Evolutionary conservation across 129 eudicot species (phyloP).

Genomic region (Gnaphalium uliginosum): DNA sequence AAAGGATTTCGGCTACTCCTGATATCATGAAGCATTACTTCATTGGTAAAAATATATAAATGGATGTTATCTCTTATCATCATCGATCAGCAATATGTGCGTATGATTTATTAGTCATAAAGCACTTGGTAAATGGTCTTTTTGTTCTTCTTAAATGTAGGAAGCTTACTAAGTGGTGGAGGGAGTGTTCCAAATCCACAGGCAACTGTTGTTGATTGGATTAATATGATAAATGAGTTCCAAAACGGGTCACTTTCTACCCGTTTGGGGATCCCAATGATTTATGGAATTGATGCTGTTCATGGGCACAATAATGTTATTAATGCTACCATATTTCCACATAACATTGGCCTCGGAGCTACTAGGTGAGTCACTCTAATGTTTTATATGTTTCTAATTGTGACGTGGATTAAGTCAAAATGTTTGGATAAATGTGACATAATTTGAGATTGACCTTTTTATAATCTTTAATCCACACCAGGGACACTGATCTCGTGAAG

Average conservation of each 20-base stretch:
- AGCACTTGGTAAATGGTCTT: not conserved
- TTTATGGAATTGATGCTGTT: conserved; percentile 92
- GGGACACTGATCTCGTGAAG: conserved; percentile 78
- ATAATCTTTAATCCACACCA: conserved; percentile 24
- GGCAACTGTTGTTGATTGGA: conserved; percentile 76
- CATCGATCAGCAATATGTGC: not conserved
- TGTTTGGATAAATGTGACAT: not conserved
- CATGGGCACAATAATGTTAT: conserved; percentile 88
- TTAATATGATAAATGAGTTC: conserved; percentile 75
- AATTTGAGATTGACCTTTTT: conserved; percentile 3
- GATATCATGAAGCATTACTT: conserved; percentile 44
- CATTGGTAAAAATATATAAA: conserved; percentile 41
- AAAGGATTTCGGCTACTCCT: conserved; percentile 51
- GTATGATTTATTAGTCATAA: not conserved
- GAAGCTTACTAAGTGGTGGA: conserved; percentile 90
- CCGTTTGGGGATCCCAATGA: conserved; percentile 90
- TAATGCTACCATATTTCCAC: conserved; percentile 91
- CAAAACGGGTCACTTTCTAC: conserved; percentile 77
- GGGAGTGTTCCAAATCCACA: conserved; percentile 81
- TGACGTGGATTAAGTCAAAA: not conserved
- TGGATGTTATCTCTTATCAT: not conserved
- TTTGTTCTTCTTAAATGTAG: conserved; percentile 38
- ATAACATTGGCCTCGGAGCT: conserved; percentile 89
- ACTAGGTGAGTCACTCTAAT: conserved; percentile 56
- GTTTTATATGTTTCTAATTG: not conserved